These are phyloP conservation scores for Aspergillus melleus DNA, from an alignment of 2,329 filamentous ascomycete species.

Conservation along the genomic window DNA sequence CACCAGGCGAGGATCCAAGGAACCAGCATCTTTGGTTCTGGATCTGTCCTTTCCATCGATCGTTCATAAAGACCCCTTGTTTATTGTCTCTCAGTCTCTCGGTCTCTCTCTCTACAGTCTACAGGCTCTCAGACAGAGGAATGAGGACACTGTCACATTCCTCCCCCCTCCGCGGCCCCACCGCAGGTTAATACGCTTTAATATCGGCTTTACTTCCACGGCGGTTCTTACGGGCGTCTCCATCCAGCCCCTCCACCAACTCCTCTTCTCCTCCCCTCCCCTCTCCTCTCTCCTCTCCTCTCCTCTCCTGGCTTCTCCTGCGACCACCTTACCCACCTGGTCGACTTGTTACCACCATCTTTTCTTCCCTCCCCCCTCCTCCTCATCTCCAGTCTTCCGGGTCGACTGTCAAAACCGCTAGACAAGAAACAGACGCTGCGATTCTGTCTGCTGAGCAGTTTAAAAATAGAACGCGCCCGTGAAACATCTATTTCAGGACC, in stretches of 20 bases:
- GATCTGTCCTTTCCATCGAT: not conserved
- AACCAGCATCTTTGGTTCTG: constrained; percentile 1
- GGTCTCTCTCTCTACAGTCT: no score
- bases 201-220: constrained; percentile 11
- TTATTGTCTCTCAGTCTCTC: not conserved
- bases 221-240: not conserved
- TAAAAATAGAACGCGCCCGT: constrained; percentile 19
- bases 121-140: no score
- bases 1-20: constrained; percentile 3
- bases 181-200: constrained; percentile 9
- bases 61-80: not conserved
- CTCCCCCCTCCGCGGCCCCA: constrained; percentile 15
- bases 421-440: not conserved
- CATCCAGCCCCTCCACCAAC: not conserved
- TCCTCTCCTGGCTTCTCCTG: not conserved
- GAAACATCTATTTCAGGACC: constrained; percentile 13
- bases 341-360: not conserved
- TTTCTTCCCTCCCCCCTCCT: not conserved
- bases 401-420: not conserved
- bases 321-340: not conserved
- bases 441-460: not conserved
- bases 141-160: no score
- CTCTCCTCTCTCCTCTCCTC: not conserved
- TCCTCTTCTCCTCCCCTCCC: not conserved
- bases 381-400: not conserved